Conservation (phyloP, 306 rosid genomes). For the Senna siamea region DNA sequence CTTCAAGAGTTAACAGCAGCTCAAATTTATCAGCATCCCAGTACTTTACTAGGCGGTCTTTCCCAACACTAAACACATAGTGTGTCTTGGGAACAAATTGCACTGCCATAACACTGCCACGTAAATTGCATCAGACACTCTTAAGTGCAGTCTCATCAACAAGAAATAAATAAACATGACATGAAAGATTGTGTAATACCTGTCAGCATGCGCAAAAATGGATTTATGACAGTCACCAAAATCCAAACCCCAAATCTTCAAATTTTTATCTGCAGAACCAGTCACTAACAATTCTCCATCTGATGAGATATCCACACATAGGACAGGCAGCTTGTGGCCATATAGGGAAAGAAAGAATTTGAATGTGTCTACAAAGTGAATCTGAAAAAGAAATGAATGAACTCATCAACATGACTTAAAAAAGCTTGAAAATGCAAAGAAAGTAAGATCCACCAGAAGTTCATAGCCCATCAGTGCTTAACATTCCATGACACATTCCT, state of each 20-base stretch:
- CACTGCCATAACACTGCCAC: slow-evolving; percentile 83
- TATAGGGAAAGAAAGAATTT: slow-evolving; percentile 83
- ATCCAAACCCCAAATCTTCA: slow-evolving; percentile 98
- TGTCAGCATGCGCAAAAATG: slow-evolving; percentile 87
- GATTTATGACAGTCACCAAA: slow-evolving; percentile 96
- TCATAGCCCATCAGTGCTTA: too few species aligned
- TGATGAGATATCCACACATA: slow-evolving; percentile 96
- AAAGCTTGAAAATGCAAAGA: slow-evolving; percentile 15
- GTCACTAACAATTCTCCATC: slow-evolving; percentile 92
- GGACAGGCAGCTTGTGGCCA: slow-evolving; percentile 93
- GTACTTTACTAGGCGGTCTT: slow-evolving; percentile 79
- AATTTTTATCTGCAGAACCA: slow-evolving; percentile 93
- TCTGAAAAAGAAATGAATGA: slow-evolving; percentile 53
- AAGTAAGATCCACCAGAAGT: background rate
- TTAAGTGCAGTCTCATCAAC: slow-evolving; percentile 14
- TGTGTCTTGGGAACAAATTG: slow-evolving; percentile 84
- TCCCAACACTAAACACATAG: slow-evolving; percentile 89
- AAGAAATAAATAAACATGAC: slow-evolving; percentile 1
- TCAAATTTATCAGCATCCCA: slow-evolving; percentile 99
- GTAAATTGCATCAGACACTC: slow-evolving; percentile 43
- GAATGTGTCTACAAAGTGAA: slow-evolving; percentile 74
- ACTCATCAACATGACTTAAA: slow-evolving; percentile 34
- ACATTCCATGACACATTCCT: background rate
- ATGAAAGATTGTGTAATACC: slow-evolving; percentile 52
- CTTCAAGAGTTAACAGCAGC: slow-evolving; percentile 88